Evolutionary conservation across 352 stramenopile genomes (phyloP), one percentile per base, ranked within the genome.

Genomic region (Plasmopara muralis): DNA sequence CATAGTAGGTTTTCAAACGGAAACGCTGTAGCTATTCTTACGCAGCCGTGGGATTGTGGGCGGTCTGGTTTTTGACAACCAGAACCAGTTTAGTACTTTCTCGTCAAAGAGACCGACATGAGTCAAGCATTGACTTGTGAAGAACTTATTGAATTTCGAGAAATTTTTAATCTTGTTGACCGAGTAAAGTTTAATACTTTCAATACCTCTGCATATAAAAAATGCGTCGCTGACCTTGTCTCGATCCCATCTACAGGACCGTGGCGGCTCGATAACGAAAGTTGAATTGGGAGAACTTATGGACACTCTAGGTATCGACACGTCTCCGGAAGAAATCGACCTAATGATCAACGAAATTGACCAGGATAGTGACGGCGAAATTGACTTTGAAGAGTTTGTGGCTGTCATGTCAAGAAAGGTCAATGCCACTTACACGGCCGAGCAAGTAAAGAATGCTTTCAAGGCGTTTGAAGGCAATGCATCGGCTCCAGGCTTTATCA

Each of bases 341-440:
- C 70, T 97, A 14, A 97, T 97, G 92, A 96, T 98, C 57, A 77
- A 94, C 43, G 92, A 98, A 55, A 97, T 98, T 61, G 91, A 98
- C 62, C 83, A 97, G 62, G 88, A 97, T 70, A 94, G 79, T 62
- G 97, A 96, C 48, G 89, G 89, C 20, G 90, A 97, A 50, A 97
- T 97, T 59, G 90, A 97, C 62, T 97, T 97, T 65, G 84, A 96
- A 65, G 92, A 98, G 62, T 97, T 98, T 55, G 88, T 97, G 6
- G 89, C 85, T 2, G 88, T 97, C 39, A 98, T 97, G 89, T 96
- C 85, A 13, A 78, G 89, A 35, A 97, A 97, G 59, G 89, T 98
- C 34, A 96, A 96, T 42, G 87, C 88, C 33, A 94, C 82, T 1
- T 98, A 97, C 71, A 96, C 89, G 9, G 73, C 86, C 0, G 85